These are phyloP conservation scores for Rhodotorula paludigena DNA, from an alignment of 768 basidiomycete genomes.

Conservation along the genomic window DNA sequence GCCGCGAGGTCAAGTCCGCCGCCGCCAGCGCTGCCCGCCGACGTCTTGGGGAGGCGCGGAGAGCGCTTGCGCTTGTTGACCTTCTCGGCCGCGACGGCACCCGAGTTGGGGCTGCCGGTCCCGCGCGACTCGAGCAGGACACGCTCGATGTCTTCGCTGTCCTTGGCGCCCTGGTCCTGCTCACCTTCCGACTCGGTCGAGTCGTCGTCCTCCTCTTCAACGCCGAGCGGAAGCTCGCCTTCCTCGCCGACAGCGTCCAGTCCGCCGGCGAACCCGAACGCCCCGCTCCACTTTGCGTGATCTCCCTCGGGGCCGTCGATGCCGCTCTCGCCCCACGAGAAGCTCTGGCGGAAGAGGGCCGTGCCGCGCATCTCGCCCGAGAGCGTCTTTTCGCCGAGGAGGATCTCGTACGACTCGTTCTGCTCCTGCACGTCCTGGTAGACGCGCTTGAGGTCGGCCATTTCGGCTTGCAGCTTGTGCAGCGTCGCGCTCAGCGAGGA, in stretches of 20 bases:
- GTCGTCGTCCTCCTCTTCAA: neutral
- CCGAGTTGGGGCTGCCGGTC: conserved; percentile 16
- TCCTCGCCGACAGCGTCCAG: conserved; percentile 26
- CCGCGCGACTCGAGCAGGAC: conserved; percentile 35
- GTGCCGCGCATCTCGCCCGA: conserved; percentile 58
- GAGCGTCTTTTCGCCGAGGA: conserved; percentile 82
- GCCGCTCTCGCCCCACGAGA: conserved; percentile 18
- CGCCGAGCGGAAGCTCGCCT: neutral
- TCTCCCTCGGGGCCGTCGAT: neutral
- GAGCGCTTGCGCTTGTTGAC: neutral
- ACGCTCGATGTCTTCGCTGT: conserved; percentile 26
- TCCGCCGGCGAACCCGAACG: conserved; percentile 13
- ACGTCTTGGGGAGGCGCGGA: neutral
- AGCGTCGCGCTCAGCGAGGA: conserved; percentile 75
- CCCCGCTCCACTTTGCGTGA: neutral
- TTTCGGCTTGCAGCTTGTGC: conserved; percentile 73
- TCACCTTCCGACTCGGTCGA: neutral
- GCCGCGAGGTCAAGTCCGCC: conserved; percentile 40
- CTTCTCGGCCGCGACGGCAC: conserved; percentile 20
- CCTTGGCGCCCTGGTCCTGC: conserved; percentile 6
- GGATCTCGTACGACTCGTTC: conserved; percentile 93
- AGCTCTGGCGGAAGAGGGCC: conserved; percentile 31
- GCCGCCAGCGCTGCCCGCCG: neutral
- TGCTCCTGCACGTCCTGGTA: conserved; percentile 76
- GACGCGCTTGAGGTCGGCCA: conserved; percentile 78